Conservation (phyloP, 2,329 filamentous ascomycete species). For the Pseudogymnoascus sp. region DNA sequence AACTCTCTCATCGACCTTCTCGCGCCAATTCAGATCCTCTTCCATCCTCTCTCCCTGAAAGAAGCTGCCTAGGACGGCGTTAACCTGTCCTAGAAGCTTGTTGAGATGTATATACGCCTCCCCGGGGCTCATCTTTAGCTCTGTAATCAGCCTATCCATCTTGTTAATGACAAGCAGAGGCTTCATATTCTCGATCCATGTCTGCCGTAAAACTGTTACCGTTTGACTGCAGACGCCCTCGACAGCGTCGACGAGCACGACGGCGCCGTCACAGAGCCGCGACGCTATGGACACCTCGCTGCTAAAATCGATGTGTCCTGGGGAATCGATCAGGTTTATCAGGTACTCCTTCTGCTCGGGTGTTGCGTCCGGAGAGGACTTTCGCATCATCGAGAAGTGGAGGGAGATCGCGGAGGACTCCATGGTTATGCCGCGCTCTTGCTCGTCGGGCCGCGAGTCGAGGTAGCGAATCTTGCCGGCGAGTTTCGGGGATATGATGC, state of each 20-base stretch:
- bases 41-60: slow-evolving; percentile 98
- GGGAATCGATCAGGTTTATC: slow-evolving; percentile 95
- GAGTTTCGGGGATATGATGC: slow-evolving; percentile 96
- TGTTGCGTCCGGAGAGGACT: slow-evolving; percentile 56
- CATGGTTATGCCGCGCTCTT: slow-evolving; percentile 97
- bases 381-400: slow-evolving; percentile 84
- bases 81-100: slow-evolving; percentile 89
- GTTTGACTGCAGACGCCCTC: slow-evolving; percentile 98
- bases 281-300: slow-evolving; percentile 96
- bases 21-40: slow-evolving; percentile 91
- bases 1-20: slow-evolving; percentile 80
- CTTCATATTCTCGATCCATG: slow-evolving; percentile 92
- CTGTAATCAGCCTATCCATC: slow-evolving; percentile 88
- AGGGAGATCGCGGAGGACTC: slow-evolving; percentile 97
- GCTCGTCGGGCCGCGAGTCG: slow-evolving; percentile 92
- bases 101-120: slow-evolving; percentile 87
- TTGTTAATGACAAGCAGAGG: slow-evolving; percentile 96
- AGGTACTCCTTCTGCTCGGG: slow-evolving; percentile 81
- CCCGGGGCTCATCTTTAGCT: slow-evolving; percentile 82
- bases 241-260: slow-evolving; percentile 91
- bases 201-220: slow-evolving; percentile 88
- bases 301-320: slow-evolving; percentile 97
- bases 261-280: slow-evolving; percentile 83
- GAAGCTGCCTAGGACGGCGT: slow-evolving; percentile 94
- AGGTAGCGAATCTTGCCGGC: slow-evolving; percentile 97